Percentiles rank a stretch among this genome's conserved stretches.
These are phyloP conservation scores for Solanum phureja DNA, from an alignment of 257 asterid genomes.

Conservation along the genomic window DNA sequence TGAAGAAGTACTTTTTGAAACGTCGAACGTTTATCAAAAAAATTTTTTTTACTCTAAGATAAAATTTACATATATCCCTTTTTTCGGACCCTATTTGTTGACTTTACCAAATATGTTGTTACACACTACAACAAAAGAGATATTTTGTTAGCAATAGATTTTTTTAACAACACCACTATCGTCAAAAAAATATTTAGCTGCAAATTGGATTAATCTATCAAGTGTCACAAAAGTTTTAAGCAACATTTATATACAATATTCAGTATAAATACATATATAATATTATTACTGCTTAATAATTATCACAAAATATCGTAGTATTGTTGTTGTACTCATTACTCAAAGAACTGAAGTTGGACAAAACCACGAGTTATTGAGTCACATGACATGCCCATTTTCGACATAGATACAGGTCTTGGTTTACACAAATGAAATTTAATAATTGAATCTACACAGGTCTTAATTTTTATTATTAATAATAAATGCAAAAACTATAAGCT, in stretches of 20 bases:
- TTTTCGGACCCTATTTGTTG: neutral
- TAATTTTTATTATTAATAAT: neutral
- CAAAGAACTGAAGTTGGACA: neutral
- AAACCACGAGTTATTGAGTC: neutral
- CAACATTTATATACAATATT: too few relatives aligned
- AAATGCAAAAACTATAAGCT: neutral
- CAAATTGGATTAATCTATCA: too few relatives aligned
- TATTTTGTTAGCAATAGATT: too few relatives aligned
- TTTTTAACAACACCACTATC: too few relatives aligned
- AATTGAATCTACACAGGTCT: neutral
- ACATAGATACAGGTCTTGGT: neutral
- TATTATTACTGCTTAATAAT: neutral
- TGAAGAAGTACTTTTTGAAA: neutral
- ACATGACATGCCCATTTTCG: neutral
- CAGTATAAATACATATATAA: too few relatives aligned
- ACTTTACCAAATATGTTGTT: neutral
- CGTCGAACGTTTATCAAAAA: fast-evolving
- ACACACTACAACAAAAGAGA: too few relatives aligned
- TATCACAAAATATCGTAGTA: neutral
- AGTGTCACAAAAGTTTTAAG: too few relatives aligned
- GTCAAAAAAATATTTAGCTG: too few relatives aligned
- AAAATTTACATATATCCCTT: neutral
- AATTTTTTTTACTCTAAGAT: neutral
- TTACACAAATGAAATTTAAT: neutral
- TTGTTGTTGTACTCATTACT: neutral